phyloP scores from a whole-genome alignment of 2,329 filamentous ascomycete genomes.

The Penicillium thymicola region DNA sequence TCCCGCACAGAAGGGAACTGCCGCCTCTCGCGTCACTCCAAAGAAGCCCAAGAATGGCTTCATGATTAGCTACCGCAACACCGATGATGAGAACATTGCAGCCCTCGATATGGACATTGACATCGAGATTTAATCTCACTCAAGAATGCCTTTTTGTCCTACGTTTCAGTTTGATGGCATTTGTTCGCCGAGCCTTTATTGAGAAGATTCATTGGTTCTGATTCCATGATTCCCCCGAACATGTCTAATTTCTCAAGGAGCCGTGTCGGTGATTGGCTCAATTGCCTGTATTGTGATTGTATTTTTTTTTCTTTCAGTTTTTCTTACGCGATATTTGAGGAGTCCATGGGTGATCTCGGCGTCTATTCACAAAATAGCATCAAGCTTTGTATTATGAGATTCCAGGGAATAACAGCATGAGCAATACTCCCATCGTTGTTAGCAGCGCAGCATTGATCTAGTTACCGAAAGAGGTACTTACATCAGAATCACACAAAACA shows the following conservation, averaged over 20 bases:
- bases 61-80: constrained; percentile 71
- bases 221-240: not conserved
- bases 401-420: constrained; percentile 15
- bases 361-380: constrained; percentile 9
- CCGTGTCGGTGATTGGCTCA: not conserved
- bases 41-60: constrained; percentile 46
- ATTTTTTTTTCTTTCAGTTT: constrained; percentile 6
- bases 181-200: not conserved
- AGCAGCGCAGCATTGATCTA: not conserved
- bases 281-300: not conserved
- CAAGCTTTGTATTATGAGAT: constrained; percentile 16
- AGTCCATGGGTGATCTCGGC: constrained; percentile 9
- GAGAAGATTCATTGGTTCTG: not conserved
- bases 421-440: constrained; percentile 18
- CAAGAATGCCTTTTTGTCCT: not conserved
- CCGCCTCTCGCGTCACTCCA: constrained; percentile 30
- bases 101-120: constrained; percentile 88
- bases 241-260: not conserved
- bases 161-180: not conserved
- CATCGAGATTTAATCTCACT: constrained; percentile 65
- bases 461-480: not conserved
- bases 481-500: not conserved
- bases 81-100: constrained; percentile 91
- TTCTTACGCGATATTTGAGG: constrained; percentile 2
- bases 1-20: constrained; percentile 49